A percentile compares a stretch with the other conserved stretches of the same genome.
Evolutionary conservation across 495 filamentous ascomycete species (phyloP).

Genomic region (Aspergillus baeticus): DNA sequence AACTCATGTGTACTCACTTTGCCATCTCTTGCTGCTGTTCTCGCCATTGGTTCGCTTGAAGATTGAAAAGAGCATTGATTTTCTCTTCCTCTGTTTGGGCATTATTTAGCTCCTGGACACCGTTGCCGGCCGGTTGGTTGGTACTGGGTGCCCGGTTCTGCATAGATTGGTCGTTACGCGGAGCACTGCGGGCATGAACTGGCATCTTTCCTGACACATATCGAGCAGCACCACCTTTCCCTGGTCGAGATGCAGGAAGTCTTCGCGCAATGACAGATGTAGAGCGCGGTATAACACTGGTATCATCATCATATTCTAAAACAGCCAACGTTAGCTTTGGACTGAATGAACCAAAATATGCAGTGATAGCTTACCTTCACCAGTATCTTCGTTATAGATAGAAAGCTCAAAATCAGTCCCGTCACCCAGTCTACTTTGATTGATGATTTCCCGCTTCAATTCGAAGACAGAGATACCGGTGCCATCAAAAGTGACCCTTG

Average conservation of each 20-base stretch:
- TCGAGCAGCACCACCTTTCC: conserved; percentile 83
- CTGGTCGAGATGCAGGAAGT: conserved; percentile 74
- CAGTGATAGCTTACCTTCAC: conserved; percentile 72
- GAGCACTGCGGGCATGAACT: conserved; percentile 76
- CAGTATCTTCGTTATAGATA: conserved; percentile 86
- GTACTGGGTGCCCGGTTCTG: conserved; percentile 45
- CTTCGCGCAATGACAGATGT: conserved; percentile 90
- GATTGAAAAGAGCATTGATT: conserved; percentile 83
- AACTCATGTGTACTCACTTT: conserved; percentile 60
- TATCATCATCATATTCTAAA: conserved; percentile 94
- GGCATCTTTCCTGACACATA: conserved; percentile 99
- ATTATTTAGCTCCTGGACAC: conserved; percentile 60
- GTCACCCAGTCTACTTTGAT: conserved; percentile 88
- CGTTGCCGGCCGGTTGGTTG: conserved; percentile 48
- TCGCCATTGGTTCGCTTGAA: conserved; percentile 81
- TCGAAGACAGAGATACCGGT: conserved; percentile 99
- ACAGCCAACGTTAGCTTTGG: conserved; percentile 13
- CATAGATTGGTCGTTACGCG: conserved; percentile 64
- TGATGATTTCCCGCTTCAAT: conserved; percentile 96
- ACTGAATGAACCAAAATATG: background rate
- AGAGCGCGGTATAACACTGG: conserved; percentile 88
- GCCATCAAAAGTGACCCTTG: conserved; percentile 93
- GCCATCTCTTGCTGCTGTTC: conserved; percentile 90
- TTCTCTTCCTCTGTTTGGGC: conserved; percentile 86
- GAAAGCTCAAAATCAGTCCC: conserved; percentile 95